Conservation (phyloP, 176 grass and related monocot genomes). For the barley (Hordeum vulgare) region DNA sequence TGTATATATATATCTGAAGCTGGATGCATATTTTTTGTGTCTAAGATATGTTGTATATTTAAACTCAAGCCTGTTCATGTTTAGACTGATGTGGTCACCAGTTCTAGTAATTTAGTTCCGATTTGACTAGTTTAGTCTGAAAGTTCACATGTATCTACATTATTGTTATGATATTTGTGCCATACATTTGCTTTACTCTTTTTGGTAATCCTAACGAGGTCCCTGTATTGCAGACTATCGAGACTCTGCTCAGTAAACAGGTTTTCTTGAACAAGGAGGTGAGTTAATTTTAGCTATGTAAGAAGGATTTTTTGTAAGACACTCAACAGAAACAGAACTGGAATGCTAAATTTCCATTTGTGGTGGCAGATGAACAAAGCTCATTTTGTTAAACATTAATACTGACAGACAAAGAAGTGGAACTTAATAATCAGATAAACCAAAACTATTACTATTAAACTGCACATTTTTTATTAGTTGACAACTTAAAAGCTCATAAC, state of each 20-base stretch:
- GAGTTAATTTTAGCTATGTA: slow-evolving; percentile 33
- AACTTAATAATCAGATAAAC: neutral
- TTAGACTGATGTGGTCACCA: neutral
- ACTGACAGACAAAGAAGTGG: neutral
- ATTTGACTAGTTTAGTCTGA: slow-evolving; percentile 14
- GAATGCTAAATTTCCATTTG: neutral
- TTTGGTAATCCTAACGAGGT: slow-evolving; percentile 15
- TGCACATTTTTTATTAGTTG: neutral
- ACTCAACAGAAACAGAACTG: neutral
- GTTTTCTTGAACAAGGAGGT: slow-evolving; percentile 81
- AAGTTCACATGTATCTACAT: neutral
- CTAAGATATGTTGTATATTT: neutral
- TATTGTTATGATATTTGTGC: neutral
- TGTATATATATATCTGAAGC: neutral
- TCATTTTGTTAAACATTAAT: slow-evolving; percentile 8
- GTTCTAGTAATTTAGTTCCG: neutral
- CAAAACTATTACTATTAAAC: neutral
- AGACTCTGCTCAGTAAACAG: slow-evolving; percentile 78
- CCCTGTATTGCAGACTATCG: slow-evolving; percentile 85
- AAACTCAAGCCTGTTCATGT: neutral
- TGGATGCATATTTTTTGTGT: slow-evolving; percentile 15
- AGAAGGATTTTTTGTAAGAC: neutral
- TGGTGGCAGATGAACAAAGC: slow-evolving; percentile 1
- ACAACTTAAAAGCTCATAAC: neutral
- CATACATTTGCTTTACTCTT: neutral